These are phyloP conservation scores for Ceratobasidium sp. DNA, from an alignment of 1,284 basidiomycete genomes.

Conservation along the genomic window DNA sequence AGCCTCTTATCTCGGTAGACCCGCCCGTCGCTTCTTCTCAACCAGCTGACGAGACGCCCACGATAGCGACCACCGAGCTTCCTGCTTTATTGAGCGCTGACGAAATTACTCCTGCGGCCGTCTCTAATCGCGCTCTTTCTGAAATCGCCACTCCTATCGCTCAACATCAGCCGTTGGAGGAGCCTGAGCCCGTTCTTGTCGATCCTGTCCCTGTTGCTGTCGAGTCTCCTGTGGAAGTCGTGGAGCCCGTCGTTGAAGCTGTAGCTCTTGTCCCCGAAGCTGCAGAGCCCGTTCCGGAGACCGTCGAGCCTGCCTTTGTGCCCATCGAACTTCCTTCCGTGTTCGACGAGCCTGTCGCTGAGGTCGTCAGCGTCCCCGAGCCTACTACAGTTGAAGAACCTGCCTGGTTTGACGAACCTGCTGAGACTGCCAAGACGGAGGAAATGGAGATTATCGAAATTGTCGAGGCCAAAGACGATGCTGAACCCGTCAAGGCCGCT, in stretches of 20 bases:
- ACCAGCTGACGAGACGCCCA: conserved; percentile 29
- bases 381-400: conserved; percentile 1
- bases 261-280: conserved; percentile 6
- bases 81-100: conserved; percentile 2
- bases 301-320: too few species aligned
- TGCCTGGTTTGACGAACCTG: background rate
- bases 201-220: too few species aligned
- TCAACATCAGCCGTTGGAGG: conserved; percentile 12
- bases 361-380: conserved; percentile 10
- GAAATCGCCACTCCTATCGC: conserved; percentile 1
- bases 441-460: background rate
- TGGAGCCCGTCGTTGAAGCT: conserved; percentile 1
- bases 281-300: background rate
- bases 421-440: background rate
- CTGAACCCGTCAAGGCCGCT: background rate
- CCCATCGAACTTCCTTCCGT: too few species aligned
- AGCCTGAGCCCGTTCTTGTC: background rate
- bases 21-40: background rate
- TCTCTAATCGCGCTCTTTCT: background rate
- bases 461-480: background rate
- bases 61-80: conserved; percentile 4
- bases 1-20: conserved; percentile 10
- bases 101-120: background rate
- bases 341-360: background rate
- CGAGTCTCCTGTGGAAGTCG: too few species aligned